Conservation (phyloP, 768 basidiomycete species). For the Lactarius indigo region DNA sequence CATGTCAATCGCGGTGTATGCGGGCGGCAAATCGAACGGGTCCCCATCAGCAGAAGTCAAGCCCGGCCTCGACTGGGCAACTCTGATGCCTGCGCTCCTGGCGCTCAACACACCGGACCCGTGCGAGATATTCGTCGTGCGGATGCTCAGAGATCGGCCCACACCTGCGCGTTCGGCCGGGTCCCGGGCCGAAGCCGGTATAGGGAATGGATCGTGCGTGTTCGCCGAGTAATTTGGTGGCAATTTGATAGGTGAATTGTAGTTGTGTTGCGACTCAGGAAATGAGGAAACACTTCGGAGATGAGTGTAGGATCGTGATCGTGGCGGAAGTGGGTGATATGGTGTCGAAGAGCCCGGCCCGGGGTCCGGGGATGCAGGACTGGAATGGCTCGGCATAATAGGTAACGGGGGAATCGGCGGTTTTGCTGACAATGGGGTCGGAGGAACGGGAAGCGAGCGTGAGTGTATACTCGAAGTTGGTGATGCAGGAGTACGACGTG, state of each 20-base stretch:
- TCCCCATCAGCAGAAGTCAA: not conserved
- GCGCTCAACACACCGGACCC: not conserved
- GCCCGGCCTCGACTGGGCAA: not conserved
- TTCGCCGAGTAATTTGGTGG: slow-evolving; percentile 18
- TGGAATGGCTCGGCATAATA: not conserved
- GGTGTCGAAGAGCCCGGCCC: too few species aligned
- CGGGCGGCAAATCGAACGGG: slow-evolving; percentile 19
- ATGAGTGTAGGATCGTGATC: slow-evolving; percentile 5
- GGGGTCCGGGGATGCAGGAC: not conserved
- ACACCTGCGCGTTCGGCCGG: not conserved
- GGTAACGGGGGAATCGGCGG: not conserved
- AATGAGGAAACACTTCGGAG: not conserved
- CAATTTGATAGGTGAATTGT: not conserved
- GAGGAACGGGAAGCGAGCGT: slow-evolving; percentile 15
- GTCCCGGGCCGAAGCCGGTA: not conserved
- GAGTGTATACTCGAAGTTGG: slow-evolving; percentile 9
- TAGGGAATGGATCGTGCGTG: not conserved
- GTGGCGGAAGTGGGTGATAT: not conserved
- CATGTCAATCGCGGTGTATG: slow-evolving; percentile 22
- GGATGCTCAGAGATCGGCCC: slow-evolving; percentile 6
- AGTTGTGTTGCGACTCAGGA: not conserved
- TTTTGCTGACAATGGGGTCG: slow-evolving; percentile 9
- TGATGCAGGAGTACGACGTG: not conserved
- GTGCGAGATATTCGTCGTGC: slow-evolving; percentile 1
- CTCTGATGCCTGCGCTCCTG: not conserved